Evolutionary conservation across 257 asterid species (phyloP).

Genomic region (Primulina tabacum): DNA sequence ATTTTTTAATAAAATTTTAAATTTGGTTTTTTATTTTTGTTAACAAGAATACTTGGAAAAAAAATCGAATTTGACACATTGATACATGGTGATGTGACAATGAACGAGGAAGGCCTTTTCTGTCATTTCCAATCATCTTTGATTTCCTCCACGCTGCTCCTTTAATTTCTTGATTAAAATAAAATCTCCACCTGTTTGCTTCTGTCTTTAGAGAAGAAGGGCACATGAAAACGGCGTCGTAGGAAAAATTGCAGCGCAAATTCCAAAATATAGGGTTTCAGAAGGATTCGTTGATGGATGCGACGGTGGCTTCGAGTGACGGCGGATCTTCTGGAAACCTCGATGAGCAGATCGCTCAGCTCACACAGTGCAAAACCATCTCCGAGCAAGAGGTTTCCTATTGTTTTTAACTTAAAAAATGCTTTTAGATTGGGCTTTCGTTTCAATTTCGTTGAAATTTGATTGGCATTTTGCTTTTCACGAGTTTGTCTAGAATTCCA

Average conservation of each 20-base stretch:
- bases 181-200: slow-evolving; percentile 23
- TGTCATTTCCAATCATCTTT: slow-evolving; percentile 26
- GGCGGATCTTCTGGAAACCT: slow-evolving; percentile 47
- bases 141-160: slow-evolving; percentile 27
- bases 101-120: slow-evolving; percentile 12
- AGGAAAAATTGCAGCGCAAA: slow-evolving; percentile 24
- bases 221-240: slow-evolving; percentile 35
- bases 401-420: no score
- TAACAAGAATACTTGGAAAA: no score
- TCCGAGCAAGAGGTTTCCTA: slow-evolving; percentile 60
- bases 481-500: no score
- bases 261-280: slow-evolving; percentile 19
- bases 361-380: slow-evolving; percentile 84
- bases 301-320: slow-evolving; percentile 32
- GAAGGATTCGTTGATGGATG: slow-evolving; percentile 37
- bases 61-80: no score
- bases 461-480: no score
- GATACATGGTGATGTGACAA: no score
- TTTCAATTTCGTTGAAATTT: no score
- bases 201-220: not conserved
- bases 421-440: no score
- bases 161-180: no score
- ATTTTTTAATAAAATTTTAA: no score
- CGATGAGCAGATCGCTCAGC: slow-evolving; percentile 77
- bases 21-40: no score